phyloP scores from a whole-genome alignment of 2,329 filamentous ascomycete genomes.

The Parafenestella ontariensis region DNA sequence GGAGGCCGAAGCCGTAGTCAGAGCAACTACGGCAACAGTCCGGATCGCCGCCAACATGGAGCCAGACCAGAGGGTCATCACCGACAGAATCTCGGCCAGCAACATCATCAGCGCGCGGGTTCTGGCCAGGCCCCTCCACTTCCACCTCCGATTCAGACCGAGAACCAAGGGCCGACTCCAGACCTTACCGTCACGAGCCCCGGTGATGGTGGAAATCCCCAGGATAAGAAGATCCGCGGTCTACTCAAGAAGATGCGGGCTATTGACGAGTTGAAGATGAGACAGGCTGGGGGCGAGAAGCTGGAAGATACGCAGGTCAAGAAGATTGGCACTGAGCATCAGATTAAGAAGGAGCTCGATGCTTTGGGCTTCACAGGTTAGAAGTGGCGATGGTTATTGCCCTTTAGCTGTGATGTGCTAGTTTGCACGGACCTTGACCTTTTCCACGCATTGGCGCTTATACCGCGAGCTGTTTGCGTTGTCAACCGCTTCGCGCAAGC shows the following conservation, averaged over 20 bases:
- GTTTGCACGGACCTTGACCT: neutral
- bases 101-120: slow-evolving; percentile 33
- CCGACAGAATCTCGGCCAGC: slow-evolving; percentile 32
- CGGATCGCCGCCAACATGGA: slow-evolving; percentile 37
- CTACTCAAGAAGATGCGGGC: slow-evolving; percentile 97
- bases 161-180: slow-evolving; percentile 48
- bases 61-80: slow-evolving; percentile 36
- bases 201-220: slow-evolving; percentile 64
- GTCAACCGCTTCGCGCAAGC: neutral
- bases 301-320: slow-evolving; percentile 98
- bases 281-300: slow-evolving; percentile 92
- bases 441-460: neutral
- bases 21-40: slow-evolving; percentile 41
- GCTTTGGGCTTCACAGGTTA: slow-evolving; percentile 56
- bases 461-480: neutral
- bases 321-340: slow-evolving; percentile 90
- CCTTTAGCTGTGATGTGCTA: neutral
- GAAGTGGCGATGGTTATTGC: neutral
- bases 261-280: slow-evolving; percentile 98
- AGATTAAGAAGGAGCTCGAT: slow-evolving; percentile 83
- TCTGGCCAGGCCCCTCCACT: slow-evolving; percentile 25
- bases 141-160: slow-evolving; percentile 40
- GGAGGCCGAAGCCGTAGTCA: slow-evolving; percentile 41
- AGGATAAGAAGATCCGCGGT: slow-evolving; percentile 92
- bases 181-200: slow-evolving; percentile 63